Base-by-base conservation (phyloP, 2,329 filamentous ascomycete species). In the Leptographium flavum region DNA sequence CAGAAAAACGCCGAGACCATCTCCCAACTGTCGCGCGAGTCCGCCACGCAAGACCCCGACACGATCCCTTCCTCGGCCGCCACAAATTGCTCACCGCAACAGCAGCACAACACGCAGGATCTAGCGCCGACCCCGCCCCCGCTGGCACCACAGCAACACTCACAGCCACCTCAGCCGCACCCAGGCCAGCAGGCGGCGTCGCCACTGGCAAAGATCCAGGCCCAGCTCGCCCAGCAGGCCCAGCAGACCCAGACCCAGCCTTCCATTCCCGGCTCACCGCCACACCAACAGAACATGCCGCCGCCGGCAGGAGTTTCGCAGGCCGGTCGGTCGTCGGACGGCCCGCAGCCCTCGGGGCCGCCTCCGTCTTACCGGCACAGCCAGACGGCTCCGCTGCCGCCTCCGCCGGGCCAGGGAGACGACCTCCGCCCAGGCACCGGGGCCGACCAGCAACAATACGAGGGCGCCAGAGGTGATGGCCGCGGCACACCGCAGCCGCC, bases 21-120 rank as follows among this genome's bases (percentile, higher is more conserved):
- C 32, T 80, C 76, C 7, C 75, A 79, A 58, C 57, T 76, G 52
- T 81, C 77, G 56, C 69, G 73, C 65, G 77, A 81, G 48, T 79
- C 75, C 30, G 70, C 70, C 31, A 57, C 68, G 17, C 63, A 65
- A 36, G 74, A 77, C 50, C 63, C 64, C 33, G 72, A 74, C 48
- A 61, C 63, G 46, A 56, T 55, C 30, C 15, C 33, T 9, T 22
- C 69, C 23, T 61, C 47, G 8, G 28, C 43, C 2, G 35, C 33
- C 3, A 47, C 30, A 14, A 42, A 59, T 49, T 64, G 65, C 56
- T 54, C 58, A 6, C 48, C 57, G n/a, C 62, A 57, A 23, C 60
- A 56, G 21, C 60, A 63, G 47, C 64, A 45, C 13, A 41, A 11
- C 3, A 19, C 17, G 10, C 45, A 38, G 21, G 45, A 40, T 17